phyloP scores from a whole-genome alignment of 2,329 filamentous ascomycete species.

The Diaporthe australafricana region DNA sequence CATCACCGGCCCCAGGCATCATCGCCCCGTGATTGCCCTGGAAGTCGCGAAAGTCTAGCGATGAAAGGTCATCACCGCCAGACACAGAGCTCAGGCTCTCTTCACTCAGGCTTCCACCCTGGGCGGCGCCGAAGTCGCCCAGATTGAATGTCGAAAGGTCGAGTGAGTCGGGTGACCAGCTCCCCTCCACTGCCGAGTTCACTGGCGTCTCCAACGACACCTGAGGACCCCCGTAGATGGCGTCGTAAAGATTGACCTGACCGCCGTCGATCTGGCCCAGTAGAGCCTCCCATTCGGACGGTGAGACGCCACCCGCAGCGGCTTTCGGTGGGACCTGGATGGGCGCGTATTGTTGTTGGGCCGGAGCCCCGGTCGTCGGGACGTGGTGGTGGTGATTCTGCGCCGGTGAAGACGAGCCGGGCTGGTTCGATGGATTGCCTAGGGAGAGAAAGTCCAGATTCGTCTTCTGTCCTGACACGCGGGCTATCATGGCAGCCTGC shows the following conservation, averaged over 20 bases:
- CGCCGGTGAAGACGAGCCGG: constrained; percentile 61
- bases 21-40: constrained; percentile 26
- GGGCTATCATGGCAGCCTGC: constrained; percentile 52
- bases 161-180: constrained; percentile 70
- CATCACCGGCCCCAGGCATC: constrained; percentile 20
- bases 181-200: constrained; percentile 45
- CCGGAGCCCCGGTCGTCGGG: constrained; percentile 39
- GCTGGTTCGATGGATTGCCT: constrained; percentile 57
- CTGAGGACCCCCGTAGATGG: constrained; percentile 78
- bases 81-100: constrained; percentile 64
- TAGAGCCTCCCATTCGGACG: constrained; percentile 85
- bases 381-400: constrained; percentile 54
- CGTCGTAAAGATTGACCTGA: constrained; percentile 85
- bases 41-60: constrained; percentile 55
- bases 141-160: constrained; percentile 64
- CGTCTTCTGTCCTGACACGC: constrained; percentile 49
- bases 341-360: constrained; percentile 51
- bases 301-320: constrained; percentile 58
- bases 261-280: constrained; percentile 84
- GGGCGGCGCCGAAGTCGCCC: constrained; percentile 57
- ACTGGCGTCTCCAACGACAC: constrained; percentile 57
- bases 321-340: constrained; percentile 50
- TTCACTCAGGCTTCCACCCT: constrained; percentile 64
- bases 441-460: constrained; percentile 72
- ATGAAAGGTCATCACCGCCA: constrained; percentile 59